Base-by-base conservation (phyloP, 768 basidiomycete species). In the Russula ochroleuca region DNA sequence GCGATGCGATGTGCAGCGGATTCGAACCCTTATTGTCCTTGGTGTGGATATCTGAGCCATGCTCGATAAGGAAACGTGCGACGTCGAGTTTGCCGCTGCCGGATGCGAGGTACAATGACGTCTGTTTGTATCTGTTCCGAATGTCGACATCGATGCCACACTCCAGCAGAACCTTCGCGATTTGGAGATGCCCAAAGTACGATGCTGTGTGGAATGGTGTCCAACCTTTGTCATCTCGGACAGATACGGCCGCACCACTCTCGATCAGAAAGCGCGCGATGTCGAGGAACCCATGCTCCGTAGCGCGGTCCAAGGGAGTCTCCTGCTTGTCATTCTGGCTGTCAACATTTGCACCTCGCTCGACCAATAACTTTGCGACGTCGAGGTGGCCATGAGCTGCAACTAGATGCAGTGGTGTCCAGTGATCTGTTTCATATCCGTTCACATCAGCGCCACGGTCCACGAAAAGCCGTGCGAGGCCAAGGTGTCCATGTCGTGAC, bases 131-230 rank as follows among this genome's bases (percentile, higher is more conserved):
- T 33, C 40, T 23, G 41, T 47, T 61, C 5, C 38, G 50, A 10
- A 53, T 21, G 21, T 54, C 52, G 52, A 61, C 33, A 11, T 57
- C 37, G 33, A 31, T 19, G 25, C 47, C 55, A 21, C 14, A 21
- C 9, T 51, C 47, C 9, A 62, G 38, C 13, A 62, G n/a, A 9
- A 47, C 38, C 5, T 47, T 11, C 3, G 5, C 23, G 5, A 56
- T 31, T 8, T 38, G 28, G 7, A 51, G 41, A 38, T 47, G 43
- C 14, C 61, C 61, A 23, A 17, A 21, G 7, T 13, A 8, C 19
- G 61, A 45, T 10, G 61, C 55, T 2, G n/a, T 45, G 21, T 62
- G 52, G 8, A 62, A 40, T 13, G 53, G 35, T 6, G 52, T 55
- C 17, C 35, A 28, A 19, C 53, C 61, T 7, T 25, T 8, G 8